phyloP scores from a whole-genome alignment of 768 basidiomycete genomes.

The Strobilomyces dryophilus region DNA sequence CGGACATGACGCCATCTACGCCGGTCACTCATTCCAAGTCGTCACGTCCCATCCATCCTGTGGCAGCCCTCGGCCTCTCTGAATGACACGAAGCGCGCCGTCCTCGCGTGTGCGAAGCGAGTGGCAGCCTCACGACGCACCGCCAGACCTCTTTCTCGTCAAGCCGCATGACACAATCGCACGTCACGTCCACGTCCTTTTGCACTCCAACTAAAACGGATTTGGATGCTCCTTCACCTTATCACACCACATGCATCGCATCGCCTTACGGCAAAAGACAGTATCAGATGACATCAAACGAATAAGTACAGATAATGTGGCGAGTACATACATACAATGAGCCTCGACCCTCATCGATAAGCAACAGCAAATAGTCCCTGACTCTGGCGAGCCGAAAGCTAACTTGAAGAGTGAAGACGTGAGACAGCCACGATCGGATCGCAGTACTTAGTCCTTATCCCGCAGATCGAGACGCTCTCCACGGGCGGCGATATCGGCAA shows the following conservation, averaged over 20 bases:
- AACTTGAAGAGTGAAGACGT: not conserved
- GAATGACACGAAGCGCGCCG: too few species aligned
- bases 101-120: not conserved
- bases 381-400: not conserved
- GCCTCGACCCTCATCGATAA: not conserved
- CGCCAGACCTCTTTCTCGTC: not conserved
- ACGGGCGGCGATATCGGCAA: not conserved
- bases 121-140: constrained; percentile 9
- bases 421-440: not conserved
- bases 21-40: too few species aligned
- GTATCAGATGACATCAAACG: not conserved
- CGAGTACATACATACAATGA: not conserved
- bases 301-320: not conserved
- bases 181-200: not conserved
- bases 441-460: not conserved
- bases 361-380: not conserved
- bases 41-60: not conserved
- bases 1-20: too few species aligned
- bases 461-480: not conserved
- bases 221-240: not conserved
- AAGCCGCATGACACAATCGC: not conserved
- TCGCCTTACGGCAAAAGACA: not conserved
- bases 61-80: not conserved
- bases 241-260: not conserved
- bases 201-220: not conserved